A percentile compares a stretch with the other conserved stretches of the same genome.
Evolutionary conservation across 1,139 yeast species (phyloP).

Genomic region (Candida buenavistaensis): DNA sequence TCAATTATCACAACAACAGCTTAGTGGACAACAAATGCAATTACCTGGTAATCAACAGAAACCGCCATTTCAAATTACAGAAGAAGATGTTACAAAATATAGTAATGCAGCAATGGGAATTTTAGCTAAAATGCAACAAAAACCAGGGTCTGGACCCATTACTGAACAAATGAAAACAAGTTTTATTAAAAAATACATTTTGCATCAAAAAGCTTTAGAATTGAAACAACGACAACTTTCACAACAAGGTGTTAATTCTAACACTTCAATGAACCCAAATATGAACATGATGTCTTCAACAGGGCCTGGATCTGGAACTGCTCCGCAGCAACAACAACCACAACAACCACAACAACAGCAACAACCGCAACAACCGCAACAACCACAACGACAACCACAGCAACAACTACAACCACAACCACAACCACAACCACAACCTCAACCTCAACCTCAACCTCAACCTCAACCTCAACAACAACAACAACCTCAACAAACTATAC

Average conservation of each 20-base stretch:
- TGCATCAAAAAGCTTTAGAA: conserved; percentile 41
- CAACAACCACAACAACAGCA: conserved; percentile 14
- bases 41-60: conserved; percentile 16
- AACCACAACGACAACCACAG: conserved; percentile 13
- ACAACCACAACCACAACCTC: conserved; percentile 14
- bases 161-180: conserved; percentile 37
- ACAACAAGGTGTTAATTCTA: conserved; percentile 2
- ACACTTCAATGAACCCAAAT: conserved; percentile 1
- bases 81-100: conserved; percentile 43
- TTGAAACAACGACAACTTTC: conserved; percentile 37
- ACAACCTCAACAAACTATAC: conserved; percentile 10
- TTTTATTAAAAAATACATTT: conserved; percentile 41
- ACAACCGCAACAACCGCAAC: conserved; percentile 12
- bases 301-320: too few species aligned
- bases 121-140: conserved; percentile 37
- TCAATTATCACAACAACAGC: conserved; percentile 5
- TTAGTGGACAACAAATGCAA: conserved; percentile 9
- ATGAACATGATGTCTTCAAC: conserved; percentile 1
- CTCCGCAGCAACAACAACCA: conserved; percentile 4
- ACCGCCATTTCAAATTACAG: conserved; percentile 41
- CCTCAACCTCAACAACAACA: conserved; percentile 11
- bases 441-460: conserved; percentile 12
- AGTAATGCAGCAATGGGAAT: conserved; percentile 43
- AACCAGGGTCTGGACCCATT: conserved; percentile 32
- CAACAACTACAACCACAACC: conserved; percentile 18